A percentile compares a stretch with the other conserved stretches of the same genome.
Conservation (phyloP, 2,329 filamentous ascomycete genomes). For the Coniochaeta pulveracea region DNA sequence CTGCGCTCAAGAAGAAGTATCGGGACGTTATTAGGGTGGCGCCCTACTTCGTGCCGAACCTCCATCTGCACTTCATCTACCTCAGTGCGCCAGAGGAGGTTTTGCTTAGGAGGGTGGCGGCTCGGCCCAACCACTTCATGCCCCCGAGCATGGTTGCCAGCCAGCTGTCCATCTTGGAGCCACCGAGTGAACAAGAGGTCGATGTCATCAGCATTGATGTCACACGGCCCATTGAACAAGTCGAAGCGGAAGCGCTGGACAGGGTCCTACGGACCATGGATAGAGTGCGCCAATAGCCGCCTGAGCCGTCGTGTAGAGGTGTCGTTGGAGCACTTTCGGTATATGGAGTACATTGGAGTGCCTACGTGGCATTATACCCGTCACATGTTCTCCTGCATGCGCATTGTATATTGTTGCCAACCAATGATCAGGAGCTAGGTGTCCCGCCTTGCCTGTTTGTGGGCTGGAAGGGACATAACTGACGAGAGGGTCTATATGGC, state of each 20-base stretch:
- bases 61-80: constrained; percentile 88
- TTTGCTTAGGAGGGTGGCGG: constrained; percentile 63
- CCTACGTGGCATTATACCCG: too few species aligned
- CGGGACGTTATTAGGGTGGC: constrained; percentile 81
- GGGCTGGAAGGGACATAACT: too few species aligned
- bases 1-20: constrained; percentile 93
- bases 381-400: too few species aligned
- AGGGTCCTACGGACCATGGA: constrained; percentile 44
- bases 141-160: constrained; percentile 90
- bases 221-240: constrained; percentile 42
- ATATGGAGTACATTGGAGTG: too few species aligned
- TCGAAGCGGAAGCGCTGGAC: constrained; percentile 48
- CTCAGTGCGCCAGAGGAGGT: constrained; percentile 67
- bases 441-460: too few species aligned
- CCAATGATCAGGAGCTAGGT: too few species aligned
- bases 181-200: constrained; percentile 56
- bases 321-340: not conserved
- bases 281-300: constrained; percentile 17
- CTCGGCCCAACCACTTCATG: constrained; percentile 84
- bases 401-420: too few species aligned
- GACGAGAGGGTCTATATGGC: too few species aligned
- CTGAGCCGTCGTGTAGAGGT: not conserved
- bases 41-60: constrained; percentile 59
- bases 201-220: constrained; percentile 67
- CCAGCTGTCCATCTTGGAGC: constrained; percentile 82